Base-by-base conservation (phyloP, 2,329 filamentous ascomycete genomes). In the Trichoderma aggressivum region DNA sequence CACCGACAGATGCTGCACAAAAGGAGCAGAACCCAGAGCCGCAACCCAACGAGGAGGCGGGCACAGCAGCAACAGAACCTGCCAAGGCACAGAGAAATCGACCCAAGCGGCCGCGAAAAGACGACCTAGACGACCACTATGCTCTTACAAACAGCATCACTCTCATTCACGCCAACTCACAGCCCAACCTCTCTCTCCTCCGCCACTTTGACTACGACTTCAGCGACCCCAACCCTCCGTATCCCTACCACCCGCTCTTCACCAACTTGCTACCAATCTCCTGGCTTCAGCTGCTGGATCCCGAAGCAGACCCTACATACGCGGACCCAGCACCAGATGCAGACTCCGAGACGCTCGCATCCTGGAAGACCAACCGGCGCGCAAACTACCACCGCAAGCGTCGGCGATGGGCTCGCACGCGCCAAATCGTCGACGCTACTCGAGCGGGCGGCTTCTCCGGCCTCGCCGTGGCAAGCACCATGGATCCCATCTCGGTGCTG, bases 331-430 rank as follows among this genome's bases (percentile, higher is more conserved):
- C 94, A 0, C 84, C 88, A 0, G 78, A 82, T 0, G 84, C 91
- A 1, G 76, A 89, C 0, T 84, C 89, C 0, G 87, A 90, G 18
- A 86, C 87, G 28, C 84, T 98, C 2, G 84, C 88, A 0, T 82
- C 86, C 1, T 90, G 92, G 87, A 98, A 98, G 82, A 88, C 91
- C 16, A 94, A 91, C 74, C 94, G 94, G 71, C 88, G 94, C 39
- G 92, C 92, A 32, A 91, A 90, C 68, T 97, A 98, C 81, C 93
- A 92, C 84, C 93, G 94, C 77, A 99, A 99, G 84, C 90, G 92
- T 18, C 87, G 93, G 60, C 88, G 96, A 28, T 98, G 93, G 91
- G 89, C 90, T 58, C 88, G 90, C 50, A 89, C 90, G 7, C 89
- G 87, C 26, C 85, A 88, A 61, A 89, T 96, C 7, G 91, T 97